These are phyloP conservation scores for Mucor saturninus DNA, from an alignment of 371 early-diverging fungal species.

Conservation along the genomic window DNA sequence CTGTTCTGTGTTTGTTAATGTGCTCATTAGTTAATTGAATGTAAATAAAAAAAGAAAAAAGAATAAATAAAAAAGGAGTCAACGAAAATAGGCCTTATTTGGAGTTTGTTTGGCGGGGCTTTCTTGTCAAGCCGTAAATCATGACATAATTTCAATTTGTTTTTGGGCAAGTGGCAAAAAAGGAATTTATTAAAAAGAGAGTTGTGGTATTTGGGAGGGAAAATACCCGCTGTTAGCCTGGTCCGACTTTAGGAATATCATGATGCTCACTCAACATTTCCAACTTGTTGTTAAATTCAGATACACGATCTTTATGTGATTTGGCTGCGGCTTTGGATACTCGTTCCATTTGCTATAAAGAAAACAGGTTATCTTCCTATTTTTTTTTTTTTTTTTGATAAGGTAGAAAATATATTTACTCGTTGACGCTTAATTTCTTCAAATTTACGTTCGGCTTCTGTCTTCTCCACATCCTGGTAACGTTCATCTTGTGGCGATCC, in stretches of 20 bases:
- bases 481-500: slow-evolving; percentile 13
- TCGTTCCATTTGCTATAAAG: slow-evolving; percentile 65
- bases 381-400: no score
- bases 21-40: background rate
- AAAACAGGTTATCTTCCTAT: background rate
- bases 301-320: slow-evolving; percentile 69
- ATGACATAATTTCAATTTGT: background rate
- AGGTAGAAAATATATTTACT: slow-evolving; percentile 35
- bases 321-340: slow-evolving; percentile 61
- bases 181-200: background rate
- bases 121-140: background rate
- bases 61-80: slow-evolving; percentile 1
- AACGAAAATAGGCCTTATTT: background rate
- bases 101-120: background rate
- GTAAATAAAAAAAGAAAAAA: background rate
- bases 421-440: slow-evolving; percentile 62
- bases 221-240: slow-evolving; percentile 48
- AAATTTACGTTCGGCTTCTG: slow-evolving; percentile 67
- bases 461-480: slow-evolving; percentile 48
- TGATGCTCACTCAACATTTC: slow-evolving; percentile 74
- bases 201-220: background rate
- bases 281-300: slow-evolving; percentile 65
- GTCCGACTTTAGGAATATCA: slow-evolving; percentile 76
- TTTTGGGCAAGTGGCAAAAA: background rate
- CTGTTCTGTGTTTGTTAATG: background rate